These are phyloP conservation scores for Russula foetens DNA, from an alignment of 768 basidiomycete genomes.

Conservation along the genomic window DNA sequence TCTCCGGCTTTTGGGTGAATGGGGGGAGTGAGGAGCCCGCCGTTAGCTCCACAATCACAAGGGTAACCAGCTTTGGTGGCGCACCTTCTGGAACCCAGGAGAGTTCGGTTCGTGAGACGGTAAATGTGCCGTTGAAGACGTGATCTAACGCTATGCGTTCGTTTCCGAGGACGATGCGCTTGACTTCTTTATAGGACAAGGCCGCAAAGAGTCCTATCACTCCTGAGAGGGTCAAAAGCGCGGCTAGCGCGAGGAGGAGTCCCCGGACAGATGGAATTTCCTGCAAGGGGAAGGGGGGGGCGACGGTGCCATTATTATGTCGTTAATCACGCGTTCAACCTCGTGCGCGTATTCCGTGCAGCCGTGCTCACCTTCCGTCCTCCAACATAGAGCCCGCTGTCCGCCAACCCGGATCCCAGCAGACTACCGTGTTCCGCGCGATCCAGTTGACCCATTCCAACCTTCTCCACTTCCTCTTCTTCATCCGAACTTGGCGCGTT, in stretches of 20 bases:
- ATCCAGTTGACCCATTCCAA: slow-evolving; percentile 23
- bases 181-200: slow-evolving; percentile 52
- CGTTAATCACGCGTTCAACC: neutral
- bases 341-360: too few species aligned
- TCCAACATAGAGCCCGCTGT: slow-evolving; percentile 30
- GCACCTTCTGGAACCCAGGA: slow-evolving; percentile 91
- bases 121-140: slow-evolving; percentile 88
- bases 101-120: slow-evolving; percentile 36
- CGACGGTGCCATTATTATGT: neutral
- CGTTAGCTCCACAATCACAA: slow-evolving; percentile 10
- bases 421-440: slow-evolving; percentile 25
- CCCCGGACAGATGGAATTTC: slow-evolving; percentile 47
- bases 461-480: slow-evolving; percentile 53
- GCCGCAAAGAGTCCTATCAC: slow-evolving; percentile 77
- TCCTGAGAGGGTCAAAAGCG: slow-evolving; percentile 52
- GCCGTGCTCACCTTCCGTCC: slow-evolving; percentile 29
- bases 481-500: slow-evolving; percentile 75
- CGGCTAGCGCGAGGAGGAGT: slow-evolving; percentile 52
- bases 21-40: neutral
- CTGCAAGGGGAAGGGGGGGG: slow-evolving; percentile 23
- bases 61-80: slow-evolving; percentile 16
- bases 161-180: slow-evolving; percentile 44
- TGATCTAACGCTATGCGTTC: slow-evolving; percentile 80
- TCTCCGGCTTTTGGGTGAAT: slow-evolving; percentile 62
- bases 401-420: slow-evolving; percentile 19